Percentiles rank a stretch among this genome's conserved stretches.
These are phyloP conservation scores for Verticillium isaacii DNA, from an alignment of 2,329 filamentous ascomycete genomes.

Conservation along the genomic window DNA sequence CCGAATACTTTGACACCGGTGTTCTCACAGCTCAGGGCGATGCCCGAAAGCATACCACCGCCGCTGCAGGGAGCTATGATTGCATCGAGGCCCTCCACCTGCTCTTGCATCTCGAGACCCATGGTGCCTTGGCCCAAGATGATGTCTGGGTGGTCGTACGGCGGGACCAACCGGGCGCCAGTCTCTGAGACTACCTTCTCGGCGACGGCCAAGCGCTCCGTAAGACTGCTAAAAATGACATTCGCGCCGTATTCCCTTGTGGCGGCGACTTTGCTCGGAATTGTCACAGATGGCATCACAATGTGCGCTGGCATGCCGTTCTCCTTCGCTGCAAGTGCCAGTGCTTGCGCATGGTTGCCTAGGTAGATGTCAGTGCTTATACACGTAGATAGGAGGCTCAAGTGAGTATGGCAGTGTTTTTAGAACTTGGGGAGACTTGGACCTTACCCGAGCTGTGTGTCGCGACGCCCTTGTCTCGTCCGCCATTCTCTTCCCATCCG, in stretches of 20 bases:
- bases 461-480: conserved; percentile 66
- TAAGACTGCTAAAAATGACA: conserved; percentile 44
- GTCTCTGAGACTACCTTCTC: conserved; percentile 57
- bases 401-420: conserved; percentile 32
- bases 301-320: conserved; percentile 76
- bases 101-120: conserved; percentile 66
- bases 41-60: conserved; percentile 72
- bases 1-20: conserved; percentile 70
- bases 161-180: conserved; percentile 68
- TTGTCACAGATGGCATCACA: conserved; percentile 82
- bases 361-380: conserved; percentile 1
- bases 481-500: conserved; percentile 55
- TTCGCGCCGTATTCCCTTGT: conserved; percentile 54
- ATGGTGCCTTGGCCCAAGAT: conserved; percentile 79
- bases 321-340: conserved; percentile 75
- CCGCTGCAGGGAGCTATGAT: conserved; percentile 75
- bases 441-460: conserved; percentile 64
- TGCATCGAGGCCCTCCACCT: conserved; percentile 55
- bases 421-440: conserved; percentile 66
- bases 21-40: conserved; percentile 62
- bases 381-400: conserved; percentile 24
- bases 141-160: conserved; percentile 79
- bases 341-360: conserved; percentile 94
- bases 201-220: conserved; percentile 70
- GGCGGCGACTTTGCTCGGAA: conserved; percentile 81